Evolutionary conservation across 1,284 basidiomycete species (phyloP).

Genomic region (Butyriboletus appendiculatus): DNA sequence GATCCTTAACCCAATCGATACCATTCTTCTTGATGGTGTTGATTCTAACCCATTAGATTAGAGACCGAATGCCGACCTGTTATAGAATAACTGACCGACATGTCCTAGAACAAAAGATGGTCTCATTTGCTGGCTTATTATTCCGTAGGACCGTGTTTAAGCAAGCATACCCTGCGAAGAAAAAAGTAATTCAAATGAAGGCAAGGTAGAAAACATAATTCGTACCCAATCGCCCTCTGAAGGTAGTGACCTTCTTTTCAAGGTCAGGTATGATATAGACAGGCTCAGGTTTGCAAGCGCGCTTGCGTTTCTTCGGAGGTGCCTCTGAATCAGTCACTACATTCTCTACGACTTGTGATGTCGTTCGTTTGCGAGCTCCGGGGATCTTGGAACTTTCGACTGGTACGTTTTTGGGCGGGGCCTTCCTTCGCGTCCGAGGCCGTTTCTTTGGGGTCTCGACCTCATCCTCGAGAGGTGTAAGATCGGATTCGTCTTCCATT

Average conservation of each 20-base stretch:
- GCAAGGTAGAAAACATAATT: not conserved
- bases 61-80: not conserved
- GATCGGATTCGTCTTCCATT: slow-evolving; percentile 12
- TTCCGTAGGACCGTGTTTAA: slow-evolving; percentile 81
- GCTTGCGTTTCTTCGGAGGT: slow-evolving; percentile 41
- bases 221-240: slow-evolving; percentile 68
- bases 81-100: slow-evolving; percentile 44
- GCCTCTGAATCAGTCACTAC: slow-evolving; percentile 17
- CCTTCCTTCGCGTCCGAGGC: not conserved
- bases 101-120: slow-evolving; percentile 77
- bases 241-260: slow-evolving; percentile 61
- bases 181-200: not conserved
- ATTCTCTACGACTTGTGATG: not conserved
- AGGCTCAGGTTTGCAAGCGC: slow-evolving; percentile 52
- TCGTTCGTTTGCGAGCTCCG: slow-evolving; percentile 7
- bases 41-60: slow-evolving; percentile 45
- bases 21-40: slow-evolving; percentile 83
- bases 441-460: not conserved
- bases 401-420: not conserved
- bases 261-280: slow-evolving; percentile 75
- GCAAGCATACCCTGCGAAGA: slow-evolving; percentile 66
- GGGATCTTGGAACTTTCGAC: not conserved
- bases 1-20: slow-evolving; percentile 75
- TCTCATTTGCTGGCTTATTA: slow-evolving; percentile 57
- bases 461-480: slow-evolving; percentile 19